phyloP scores from a whole-genome alignment of 257 asterid genomes.

The Echium plantagineum region DNA sequence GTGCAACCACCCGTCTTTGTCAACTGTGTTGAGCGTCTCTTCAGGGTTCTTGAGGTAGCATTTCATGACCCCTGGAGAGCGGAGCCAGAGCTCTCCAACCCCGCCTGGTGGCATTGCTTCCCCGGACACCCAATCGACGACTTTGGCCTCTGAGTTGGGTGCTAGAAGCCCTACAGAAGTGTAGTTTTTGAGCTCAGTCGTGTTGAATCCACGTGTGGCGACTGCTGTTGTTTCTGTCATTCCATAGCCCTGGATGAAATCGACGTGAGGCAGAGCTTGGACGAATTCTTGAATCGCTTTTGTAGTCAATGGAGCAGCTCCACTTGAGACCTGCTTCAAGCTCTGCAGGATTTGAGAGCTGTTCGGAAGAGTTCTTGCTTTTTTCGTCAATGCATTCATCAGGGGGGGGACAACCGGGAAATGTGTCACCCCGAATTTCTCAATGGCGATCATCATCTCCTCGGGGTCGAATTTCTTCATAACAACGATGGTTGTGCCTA shows the following conservation, averaged over 20 bases:
- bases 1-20: constrained; percentile 56
- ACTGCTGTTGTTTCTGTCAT: constrained; percentile 64
- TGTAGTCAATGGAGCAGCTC: constrained; percentile 50
- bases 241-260: constrained; percentile 77
- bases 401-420: constrained; percentile 51
- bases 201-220: constrained; percentile 55
- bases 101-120: constrained; percentile 39
- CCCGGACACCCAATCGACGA: constrained; percentile 44
- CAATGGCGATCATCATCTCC: constrained; percentile 51
- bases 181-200: constrained; percentile 20
- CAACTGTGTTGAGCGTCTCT: constrained; percentile 35
- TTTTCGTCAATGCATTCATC: constrained; percentile 30
- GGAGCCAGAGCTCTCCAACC: constrained; percentile 64
- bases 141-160: constrained; percentile 55
- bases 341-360: constrained; percentile 20
- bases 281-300: constrained; percentile 31
- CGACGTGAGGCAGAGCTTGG: constrained; percentile 45
- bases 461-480: constrained; percentile 45
- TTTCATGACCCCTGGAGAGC: constrained; percentile 55
- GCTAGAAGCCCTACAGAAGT: constrained; percentile 49
- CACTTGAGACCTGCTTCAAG: constrained; percentile 59
- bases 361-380: constrained; percentile 22
- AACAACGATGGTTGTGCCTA: constrained; percentile 41
- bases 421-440: constrained; percentile 43
- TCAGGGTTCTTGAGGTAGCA: constrained; percentile 54